Conservation (phyloP, 2,329 filamentous ascomycete species). For the Cercospora citrullina region DNA sequence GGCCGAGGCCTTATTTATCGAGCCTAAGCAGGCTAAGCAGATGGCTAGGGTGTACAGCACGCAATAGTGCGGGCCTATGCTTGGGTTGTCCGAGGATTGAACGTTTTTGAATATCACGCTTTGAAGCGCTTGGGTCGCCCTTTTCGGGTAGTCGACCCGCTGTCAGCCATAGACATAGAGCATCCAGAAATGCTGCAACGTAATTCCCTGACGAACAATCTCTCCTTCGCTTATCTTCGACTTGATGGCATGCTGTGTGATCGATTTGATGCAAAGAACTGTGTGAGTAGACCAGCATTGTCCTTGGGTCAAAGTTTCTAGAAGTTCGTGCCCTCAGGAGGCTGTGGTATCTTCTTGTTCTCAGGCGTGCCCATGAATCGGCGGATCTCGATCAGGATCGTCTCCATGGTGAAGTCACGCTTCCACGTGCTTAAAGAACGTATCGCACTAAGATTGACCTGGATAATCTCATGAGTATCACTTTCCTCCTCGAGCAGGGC, state of each 20-base stretch:
- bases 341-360: slow-evolving; percentile 95
- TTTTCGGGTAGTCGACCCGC: not conserved
- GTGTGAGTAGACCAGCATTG: not conserved
- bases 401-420: slow-evolving; percentile 93
- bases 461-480: slow-evolving; percentile 9
- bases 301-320: slow-evolving; percentile 18
- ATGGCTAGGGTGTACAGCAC: slow-evolving; percentile 39
- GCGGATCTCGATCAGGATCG: slow-evolving; percentile 76
- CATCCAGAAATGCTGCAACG: not conserved
- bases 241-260: not conserved
- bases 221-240: not conserved
- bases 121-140: not conserved
- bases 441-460: slow-evolving; percentile 81
- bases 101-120: not conserved
- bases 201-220: not conserved
- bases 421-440: slow-evolving; percentile 89
- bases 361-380: slow-evolving; percentile 90
- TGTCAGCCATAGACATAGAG: slow-evolving; percentile 7
- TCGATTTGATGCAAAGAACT: not conserved
- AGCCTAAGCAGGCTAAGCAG: slow-evolving; percentile 75
- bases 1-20: slow-evolving; percentile 83
- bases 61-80: not conserved
- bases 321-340: slow-evolving; percentile 73
- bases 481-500: not conserved
- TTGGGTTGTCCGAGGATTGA: not conserved